These are phyloP conservation scores for Fusarium buharicum DNA, from an alignment of 2,329 filamentous ascomycete genomes.

Conservation along the genomic window DNA sequence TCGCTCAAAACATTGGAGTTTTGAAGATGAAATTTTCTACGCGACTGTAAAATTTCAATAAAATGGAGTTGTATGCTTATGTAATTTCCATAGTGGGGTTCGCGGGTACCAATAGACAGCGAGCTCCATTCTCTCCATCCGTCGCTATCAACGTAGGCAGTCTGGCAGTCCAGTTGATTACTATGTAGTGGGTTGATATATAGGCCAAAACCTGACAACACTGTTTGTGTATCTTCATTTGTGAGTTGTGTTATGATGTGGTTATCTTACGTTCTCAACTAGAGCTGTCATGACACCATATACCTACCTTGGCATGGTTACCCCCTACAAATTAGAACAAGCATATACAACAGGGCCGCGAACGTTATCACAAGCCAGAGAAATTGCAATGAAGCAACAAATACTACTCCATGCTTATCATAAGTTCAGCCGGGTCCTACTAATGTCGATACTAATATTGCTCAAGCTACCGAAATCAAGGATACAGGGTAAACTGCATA, in stretches of 20 bases:
- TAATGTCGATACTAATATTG: background rate
- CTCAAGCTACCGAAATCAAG: background rate
- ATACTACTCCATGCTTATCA: no score
- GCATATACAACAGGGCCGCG: background rate
- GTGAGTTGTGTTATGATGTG: background rate
- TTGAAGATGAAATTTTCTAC: constrained; percentile 31
- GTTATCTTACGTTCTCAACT: no score
- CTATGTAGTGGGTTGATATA: background rate
- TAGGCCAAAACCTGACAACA: background rate
- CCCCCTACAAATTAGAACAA: no score
- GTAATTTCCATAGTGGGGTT: constrained; percentile 23
- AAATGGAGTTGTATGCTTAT: constrained; percentile 29
- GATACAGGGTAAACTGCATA: background rate
- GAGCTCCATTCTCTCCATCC: no score
- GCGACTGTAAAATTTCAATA: constrained; percentile 16
- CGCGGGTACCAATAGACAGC: background rate
- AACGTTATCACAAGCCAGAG: background rate
- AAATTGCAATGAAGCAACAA: background rate
- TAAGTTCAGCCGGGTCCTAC: no score
- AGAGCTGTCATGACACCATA: no score
- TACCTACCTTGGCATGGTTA: no score
- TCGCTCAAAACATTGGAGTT: background rate
- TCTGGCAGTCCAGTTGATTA: no score
- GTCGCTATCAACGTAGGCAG: background rate
- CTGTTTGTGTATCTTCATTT: background rate